These are phyloP conservation scores for Alternaria triticina DNA, from an alignment of 2,329 filamentous ascomycete species.

Conservation along the genomic window DNA sequence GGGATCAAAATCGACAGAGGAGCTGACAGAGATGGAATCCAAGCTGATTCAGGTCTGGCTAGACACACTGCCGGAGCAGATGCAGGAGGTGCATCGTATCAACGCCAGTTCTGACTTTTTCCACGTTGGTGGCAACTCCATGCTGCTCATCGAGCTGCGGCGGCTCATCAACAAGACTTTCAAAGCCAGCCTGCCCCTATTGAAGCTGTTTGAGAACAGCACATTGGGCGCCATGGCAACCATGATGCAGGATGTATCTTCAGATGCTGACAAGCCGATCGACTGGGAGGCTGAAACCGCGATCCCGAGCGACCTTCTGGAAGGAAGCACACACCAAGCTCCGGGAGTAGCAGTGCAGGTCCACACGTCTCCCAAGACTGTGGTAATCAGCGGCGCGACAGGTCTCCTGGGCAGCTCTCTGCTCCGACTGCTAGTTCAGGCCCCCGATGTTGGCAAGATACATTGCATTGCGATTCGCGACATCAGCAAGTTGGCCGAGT, in stretches of 20 bases:
- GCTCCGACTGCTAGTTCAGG: neutral
- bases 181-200: slow-evolving; percentile 38
- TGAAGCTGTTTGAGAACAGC: slow-evolving; percentile 48
- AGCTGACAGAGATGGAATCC: neutral
- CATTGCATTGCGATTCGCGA: neutral
- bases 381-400: neutral
- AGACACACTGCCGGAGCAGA: slow-evolving; percentile 8
- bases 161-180: slow-evolving; percentile 43
- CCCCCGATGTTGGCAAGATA: neutral
- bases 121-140: slow-evolving; percentile 51
- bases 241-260: neutral
- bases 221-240: slow-evolving; percentile 52
- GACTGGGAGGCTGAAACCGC: slow-evolving; percentile 52
- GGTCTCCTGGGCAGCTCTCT: neutral
- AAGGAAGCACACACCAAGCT: neutral
- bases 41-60: slow-evolving; percentile 11
- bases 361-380: neutral
- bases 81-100: neutral
- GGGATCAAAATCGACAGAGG: neutral
- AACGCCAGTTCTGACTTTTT: slow-evolving; percentile 50
- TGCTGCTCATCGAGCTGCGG: slow-evolving; percentile 51
- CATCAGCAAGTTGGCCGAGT: neutral
- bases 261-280: slow-evolving; percentile 22
- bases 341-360: neutral
- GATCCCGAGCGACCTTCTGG: neutral